These are phyloP conservation scores for Dissophora globulifera DNA, from an alignment of 192 early-diverging fungal genomes.

Conservation along the genomic window DNA sequence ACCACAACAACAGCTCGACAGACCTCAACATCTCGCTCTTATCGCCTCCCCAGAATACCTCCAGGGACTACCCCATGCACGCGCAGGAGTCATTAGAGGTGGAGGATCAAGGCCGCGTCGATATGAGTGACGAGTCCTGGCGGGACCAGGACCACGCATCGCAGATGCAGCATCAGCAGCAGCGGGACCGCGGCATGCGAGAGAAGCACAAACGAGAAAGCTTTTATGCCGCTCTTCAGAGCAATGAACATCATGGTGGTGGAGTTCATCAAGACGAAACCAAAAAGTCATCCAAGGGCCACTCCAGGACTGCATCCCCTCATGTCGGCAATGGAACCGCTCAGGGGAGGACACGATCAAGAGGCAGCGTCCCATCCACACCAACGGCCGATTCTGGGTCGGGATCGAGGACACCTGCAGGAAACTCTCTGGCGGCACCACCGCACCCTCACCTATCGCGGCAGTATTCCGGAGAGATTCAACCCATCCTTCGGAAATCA, in stretches of 20 bases:
- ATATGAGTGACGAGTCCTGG: conserved; percentile 6
- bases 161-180: conserved; percentile 1
- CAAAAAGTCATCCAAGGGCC: conserved; percentile 4
- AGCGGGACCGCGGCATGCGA: conserved; percentile 7
- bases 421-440: conserved; percentile 2
- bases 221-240: conserved; percentile 42
- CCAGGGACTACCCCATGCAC: conserved; percentile 28
- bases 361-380: conserved; percentile 20
- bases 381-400: conserved; percentile 24
- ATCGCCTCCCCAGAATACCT: not conserved
- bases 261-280: conserved; percentile 11
- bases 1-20: conserved; percentile 16
- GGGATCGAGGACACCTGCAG: conserved; percentile 33
- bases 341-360: conserved; percentile 19
- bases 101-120: not conserved
- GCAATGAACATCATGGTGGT: not conserved
- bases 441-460: conserved; percentile 22
- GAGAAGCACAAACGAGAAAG: conserved; percentile 51
- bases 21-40: conserved; percentile 10
- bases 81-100: conserved; percentile 6
- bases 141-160: conserved; percentile 28
- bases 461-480: conserved; percentile 37
- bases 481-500: conserved; percentile 20
- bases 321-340: conserved; percentile 19
- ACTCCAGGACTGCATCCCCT: conserved; percentile 25